phyloP scores from a whole-genome alignment of 23 red algal species.

The Porphyridium purpureum region DNA sequence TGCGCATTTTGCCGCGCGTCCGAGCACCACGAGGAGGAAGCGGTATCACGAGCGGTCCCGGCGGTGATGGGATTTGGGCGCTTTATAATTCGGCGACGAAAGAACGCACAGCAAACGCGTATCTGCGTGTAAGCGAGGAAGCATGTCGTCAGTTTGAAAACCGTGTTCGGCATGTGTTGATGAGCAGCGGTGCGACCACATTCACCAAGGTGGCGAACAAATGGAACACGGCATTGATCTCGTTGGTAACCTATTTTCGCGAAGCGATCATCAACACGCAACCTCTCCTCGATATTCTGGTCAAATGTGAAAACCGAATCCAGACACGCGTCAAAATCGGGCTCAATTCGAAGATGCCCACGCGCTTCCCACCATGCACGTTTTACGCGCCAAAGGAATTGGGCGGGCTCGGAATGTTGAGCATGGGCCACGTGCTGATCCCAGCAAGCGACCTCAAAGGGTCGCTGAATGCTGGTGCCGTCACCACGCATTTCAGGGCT shows the following conservation, averaged over 20 bases:
- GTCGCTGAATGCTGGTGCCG: slow-evolving; percentile 74
- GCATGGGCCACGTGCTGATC: slow-evolving; percentile 93
- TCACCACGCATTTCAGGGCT: slow-evolving; percentile 63
- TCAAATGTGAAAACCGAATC: slow-evolving; percentile 69
- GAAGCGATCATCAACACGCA: slow-evolving; percentile 72
- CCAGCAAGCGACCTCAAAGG: slow-evolving; percentile 59
- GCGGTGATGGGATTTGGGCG: slow-evolving; percentile 49
- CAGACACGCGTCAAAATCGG: slow-evolving; percentile 99
- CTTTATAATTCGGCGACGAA: slow-evolving; percentile 58
- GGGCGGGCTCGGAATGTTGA: slow-evolving; percentile 92
- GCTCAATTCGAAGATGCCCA: slow-evolving; percentile 99
- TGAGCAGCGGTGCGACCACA: slow-evolving; percentile 79
- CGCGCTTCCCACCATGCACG: slow-evolving; percentile 74
- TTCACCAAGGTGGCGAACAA: slow-evolving; percentile 85
- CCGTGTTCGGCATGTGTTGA: slow-evolving; percentile 73
- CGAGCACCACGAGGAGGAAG: slow-evolving; percentile 10
- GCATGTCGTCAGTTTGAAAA: slow-evolving; percentile 53
- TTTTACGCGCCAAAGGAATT: slow-evolving; percentile 89
- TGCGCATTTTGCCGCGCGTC: slow-evolving; percentile 50
- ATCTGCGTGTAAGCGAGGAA: slow-evolving; percentile 50
- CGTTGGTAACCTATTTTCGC: slow-evolving; percentile 72
- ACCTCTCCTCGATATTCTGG: slow-evolving; percentile 57
- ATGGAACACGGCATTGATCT: slow-evolving; percentile 77
- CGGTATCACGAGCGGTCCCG: slow-evolving; percentile 4
- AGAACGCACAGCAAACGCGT: slow-evolving; percentile 67